Base-by-base conservation (phyloP, 2,329 filamentous ascomycete genomes). In the Botryosphaeria agaves region DNA sequence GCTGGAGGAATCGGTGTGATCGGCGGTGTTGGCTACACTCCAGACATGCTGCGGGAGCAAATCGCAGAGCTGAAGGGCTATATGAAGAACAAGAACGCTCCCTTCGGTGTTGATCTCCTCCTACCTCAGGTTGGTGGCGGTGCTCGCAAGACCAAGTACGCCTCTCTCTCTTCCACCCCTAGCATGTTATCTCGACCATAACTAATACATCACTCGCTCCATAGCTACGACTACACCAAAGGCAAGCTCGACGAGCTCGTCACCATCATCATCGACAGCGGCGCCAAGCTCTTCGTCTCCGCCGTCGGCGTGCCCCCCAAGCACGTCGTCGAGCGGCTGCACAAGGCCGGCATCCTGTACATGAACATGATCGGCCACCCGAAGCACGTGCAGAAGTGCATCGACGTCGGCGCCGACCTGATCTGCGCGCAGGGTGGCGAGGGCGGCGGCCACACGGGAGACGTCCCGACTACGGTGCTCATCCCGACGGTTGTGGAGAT, bases 341-440 rank as follows among this genome's bases (percentile, higher is more conserved):
- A 98, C 70, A 70, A 73, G 50, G 63, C 73, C 48, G 85, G 85
- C 42, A 71, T 98, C 43, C 69, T 92, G 42, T 93, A 91, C 69
- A 95, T 95, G 89, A 98, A 98, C 76, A 98, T 98, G 89, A 85
- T 98, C 53, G 89, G 89, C 42, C 89, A 98, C 69, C 87, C 89
- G 51, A 98, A 98, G 75, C 89, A 98, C 63, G 87, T 93, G 39
- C 71, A 83, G 61, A 98, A 95, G 69, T 91, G 83, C 58, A 69
- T 98, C 38, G 83, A 87, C 30, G 70, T 85, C 35, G 89, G 85
- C 41, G 82, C 76, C 44, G 89, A 98, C 59, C 79, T 98, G 47
- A 95, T 98, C 63, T 95, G 87, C 64, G 89, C 89, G 31, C 89
- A 98, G 64, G 89, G 89, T 52, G 87, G 89, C 46, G 89, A 98